A percentile compares a stretch with the other conserved stretches of the same genome.
These are phyloP conservation scores for Cenchrus americanus DNA, from an alignment of 176 grass and related monocot genomes.

Conservation along the genomic window DNA sequence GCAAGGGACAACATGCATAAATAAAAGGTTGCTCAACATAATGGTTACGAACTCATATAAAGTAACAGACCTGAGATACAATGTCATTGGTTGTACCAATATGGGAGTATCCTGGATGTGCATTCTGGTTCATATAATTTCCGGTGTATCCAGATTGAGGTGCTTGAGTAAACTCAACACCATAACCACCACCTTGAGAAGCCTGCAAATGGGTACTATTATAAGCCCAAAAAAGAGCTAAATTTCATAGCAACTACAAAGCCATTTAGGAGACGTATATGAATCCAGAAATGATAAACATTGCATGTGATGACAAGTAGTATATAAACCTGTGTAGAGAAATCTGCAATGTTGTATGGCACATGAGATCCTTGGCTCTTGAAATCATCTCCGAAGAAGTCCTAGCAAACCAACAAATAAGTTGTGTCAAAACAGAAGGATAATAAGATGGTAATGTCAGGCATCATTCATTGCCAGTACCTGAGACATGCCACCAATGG, in stretches of 20 bases:
- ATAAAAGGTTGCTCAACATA: background rate
- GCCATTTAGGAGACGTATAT: background rate
- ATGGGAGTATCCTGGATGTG: slow-evolving; percentile 88
- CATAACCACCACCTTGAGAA: slow-evolving; percentile 95
- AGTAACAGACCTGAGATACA: slow-evolving; percentile 70
- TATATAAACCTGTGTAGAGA: slow-evolving; percentile 79
- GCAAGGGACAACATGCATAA: background rate
- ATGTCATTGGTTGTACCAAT: slow-evolving; percentile 77
- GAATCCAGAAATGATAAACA: slow-evolving; percentile 1
- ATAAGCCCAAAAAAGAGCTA: slow-evolving; percentile 10
- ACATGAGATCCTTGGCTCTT: slow-evolving; percentile 99
- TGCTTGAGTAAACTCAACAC: slow-evolving; percentile 92
- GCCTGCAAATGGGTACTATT: slow-evolving; percentile 45
- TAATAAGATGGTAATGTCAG: slow-evolving; percentile 16
- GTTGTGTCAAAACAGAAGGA: slow-evolving; percentile 6
- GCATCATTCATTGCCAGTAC: slow-evolving; percentile 45
- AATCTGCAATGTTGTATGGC: slow-evolving; percentile 94
- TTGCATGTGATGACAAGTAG: background rate
- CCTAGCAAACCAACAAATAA: slow-evolving; percentile 55
- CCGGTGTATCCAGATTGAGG: slow-evolving; percentile 81
- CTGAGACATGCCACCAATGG: slow-evolving; percentile 99
- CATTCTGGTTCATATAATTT: slow-evolving; percentile 92
- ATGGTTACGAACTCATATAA: slow-evolving; percentile 10
- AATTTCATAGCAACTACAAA: background rate
- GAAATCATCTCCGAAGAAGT: slow-evolving; percentile 97